phyloP scores from a whole-genome alignment of 306 rosid genomes.

The Castanea crenata region DNA sequence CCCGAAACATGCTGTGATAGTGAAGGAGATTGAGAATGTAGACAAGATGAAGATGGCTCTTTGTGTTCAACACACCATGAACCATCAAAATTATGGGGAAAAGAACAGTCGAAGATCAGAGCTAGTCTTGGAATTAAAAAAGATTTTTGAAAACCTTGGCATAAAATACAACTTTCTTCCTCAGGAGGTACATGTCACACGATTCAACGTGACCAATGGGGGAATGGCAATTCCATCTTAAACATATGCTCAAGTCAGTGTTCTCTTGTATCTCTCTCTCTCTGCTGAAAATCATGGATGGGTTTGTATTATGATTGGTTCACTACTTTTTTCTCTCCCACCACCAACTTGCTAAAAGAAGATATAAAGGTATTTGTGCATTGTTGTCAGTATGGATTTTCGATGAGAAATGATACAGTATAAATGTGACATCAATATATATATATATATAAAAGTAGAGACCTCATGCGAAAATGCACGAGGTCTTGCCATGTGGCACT shows the following conservation, averaged over 20 bases:
- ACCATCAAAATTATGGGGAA: slow-evolving; percentile 50
- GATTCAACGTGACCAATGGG: slow-evolving; percentile 25
- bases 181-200: slow-evolving; percentile 41
- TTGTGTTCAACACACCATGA: slow-evolving; percentile 49
- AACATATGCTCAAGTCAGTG: neutral
- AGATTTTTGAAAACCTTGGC: slow-evolving; percentile 35
- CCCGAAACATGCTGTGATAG: slow-evolving; percentile 38
- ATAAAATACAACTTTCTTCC: slow-evolving; percentile 48
- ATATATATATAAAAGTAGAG: no score
- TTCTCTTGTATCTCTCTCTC: neutral
- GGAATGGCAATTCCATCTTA: slow-evolving; percentile 21
- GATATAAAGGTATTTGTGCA: neutral
- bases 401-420: neutral
- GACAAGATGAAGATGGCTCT: slow-evolving; percentile 48
- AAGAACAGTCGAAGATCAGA: slow-evolving; percentile 47
- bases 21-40: slow-evolving; percentile 49
- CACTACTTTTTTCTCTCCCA: no score
- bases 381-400: neutral
- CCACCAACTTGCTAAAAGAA: neutral
- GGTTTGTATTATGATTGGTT: no score
- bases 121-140: slow-evolving; percentile 42
- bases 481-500: no score
- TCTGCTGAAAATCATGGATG: neutral
- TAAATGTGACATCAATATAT: neutral
- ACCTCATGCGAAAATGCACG: no score